These are phyloP conservation scores for Cucurbita ficifolia DNA, from an alignment of 306 rosid species.

Conservation along the genomic window DNA sequence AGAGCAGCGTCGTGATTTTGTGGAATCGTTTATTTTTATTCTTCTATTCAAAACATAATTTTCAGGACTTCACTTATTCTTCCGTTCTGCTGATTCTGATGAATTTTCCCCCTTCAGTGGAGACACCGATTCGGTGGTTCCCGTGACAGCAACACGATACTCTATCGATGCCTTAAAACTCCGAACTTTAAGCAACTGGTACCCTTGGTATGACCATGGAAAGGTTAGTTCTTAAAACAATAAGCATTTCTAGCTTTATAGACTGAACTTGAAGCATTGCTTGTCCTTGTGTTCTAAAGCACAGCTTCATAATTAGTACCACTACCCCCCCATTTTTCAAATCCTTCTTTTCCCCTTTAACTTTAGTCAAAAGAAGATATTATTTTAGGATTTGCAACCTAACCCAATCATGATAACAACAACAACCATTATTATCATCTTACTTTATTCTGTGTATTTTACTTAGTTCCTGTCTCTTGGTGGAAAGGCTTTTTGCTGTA, in stretches of 20 bases:
- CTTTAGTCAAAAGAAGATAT: background rate
- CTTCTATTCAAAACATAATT: background rate
- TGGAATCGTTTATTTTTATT: background rate
- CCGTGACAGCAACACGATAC: slow-evolving; percentile 73
- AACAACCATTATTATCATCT: background rate
- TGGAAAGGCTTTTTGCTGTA: background rate
- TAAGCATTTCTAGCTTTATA: background rate
- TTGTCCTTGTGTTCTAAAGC: background rate
- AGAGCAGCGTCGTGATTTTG: background rate
- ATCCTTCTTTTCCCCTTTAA: background rate
- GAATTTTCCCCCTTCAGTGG: slow-evolving; percentile 37
- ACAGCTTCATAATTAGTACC: background rate
- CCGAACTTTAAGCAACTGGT: slow-evolving; percentile 69
- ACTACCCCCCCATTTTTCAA: background rate
- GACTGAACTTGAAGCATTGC: background rate
- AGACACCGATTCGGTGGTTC: slow-evolving; percentile 87
- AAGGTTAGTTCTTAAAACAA: slow-evolving; percentile 45
- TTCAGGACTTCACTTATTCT: background rate
- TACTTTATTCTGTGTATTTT: background rate
- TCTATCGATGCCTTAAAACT: slow-evolving; percentile 81
- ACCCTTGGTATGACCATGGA: slow-evolving; percentile 68
- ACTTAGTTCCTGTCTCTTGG: background rate
- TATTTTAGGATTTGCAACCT: slow-evolving; percentile 1
- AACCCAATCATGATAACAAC: background rate
- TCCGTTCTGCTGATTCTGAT: slow-evolving; percentile 3